Base-by-base conservation (phyloP, 495 filamentous ascomycete species). In the Daldinia decipiens region DNA sequence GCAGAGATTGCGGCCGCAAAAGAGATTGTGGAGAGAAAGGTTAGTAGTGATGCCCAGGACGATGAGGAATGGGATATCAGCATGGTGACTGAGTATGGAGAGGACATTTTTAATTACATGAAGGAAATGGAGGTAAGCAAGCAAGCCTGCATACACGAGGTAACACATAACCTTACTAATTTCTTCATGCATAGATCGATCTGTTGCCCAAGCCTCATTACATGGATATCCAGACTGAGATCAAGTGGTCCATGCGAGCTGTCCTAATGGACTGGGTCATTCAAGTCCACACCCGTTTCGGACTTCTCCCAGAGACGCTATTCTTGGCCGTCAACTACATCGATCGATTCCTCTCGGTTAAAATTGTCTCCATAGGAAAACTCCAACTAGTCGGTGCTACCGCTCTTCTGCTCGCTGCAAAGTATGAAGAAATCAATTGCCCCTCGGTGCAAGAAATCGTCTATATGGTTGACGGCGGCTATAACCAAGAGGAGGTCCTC, bases 261-360 rank as follows among this genome's bases (percentile, higher is more conserved):
- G 93, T 98, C 50, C 88, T 99, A 59, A 97, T 98, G 90, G 96
- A 98, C 78, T 99, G 95, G 95, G 85, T 99, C 9, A 90, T 98
- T 45, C 95, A 98, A 77, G 95, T 99, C 21, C 95, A 99, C 75
- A 86, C 89, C 71, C 93, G 96, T 50, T 98, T 99, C 82, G 85
- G 85, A 24, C 86, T 98, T 12, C 88, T 97, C 1, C 95, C 95
- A 6, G 96, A 99, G 83, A 99, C 95, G 0, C 83, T 99, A 6
- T 98, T 96, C 81, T 87, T 98, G 47, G 91, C 88, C 67, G 91
- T 94, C 77, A 98, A 99, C 82, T 96, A 93, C 81, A 93, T 99
- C 72, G 95, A 99, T 77, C 93, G 95, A 36, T 99, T 99, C 80
- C 87, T 99, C 34, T 97, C 95, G 4, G 88, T 87, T 82, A 98